phyloP scores from a whole-genome alignment of 306 rosid species.

The Quercus gilva region DNA sequence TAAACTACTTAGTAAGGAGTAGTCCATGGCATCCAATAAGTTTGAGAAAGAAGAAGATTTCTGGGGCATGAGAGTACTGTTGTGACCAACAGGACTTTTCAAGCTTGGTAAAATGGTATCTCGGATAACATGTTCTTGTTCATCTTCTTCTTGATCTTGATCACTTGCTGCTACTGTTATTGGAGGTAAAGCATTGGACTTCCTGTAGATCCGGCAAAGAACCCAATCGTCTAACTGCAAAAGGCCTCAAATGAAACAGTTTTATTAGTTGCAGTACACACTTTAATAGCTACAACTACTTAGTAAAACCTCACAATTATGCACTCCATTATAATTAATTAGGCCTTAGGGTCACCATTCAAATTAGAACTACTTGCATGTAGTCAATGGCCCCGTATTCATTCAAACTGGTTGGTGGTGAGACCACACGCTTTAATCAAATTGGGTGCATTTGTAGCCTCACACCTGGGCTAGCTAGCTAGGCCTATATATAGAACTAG shows the following conservation, averaged over 20 bases:
- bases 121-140: slow-evolving; percentile 25
- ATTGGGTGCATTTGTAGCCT: too few species aligned
- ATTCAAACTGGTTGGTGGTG: too few species aligned
- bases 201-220: slow-evolving; percentile 57
- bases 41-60: slow-evolving; percentile 58
- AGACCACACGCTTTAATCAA: too few species aligned
- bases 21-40: slow-evolving; percentile 56
- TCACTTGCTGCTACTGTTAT: slow-evolving; percentile 11
- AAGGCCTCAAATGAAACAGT: not conserved
- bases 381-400: too few species aligned
- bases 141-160: slow-evolving; percentile 26
- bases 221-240: slow-evolving; percentile 64
- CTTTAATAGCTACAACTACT: not conserved
- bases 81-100: not conserved
- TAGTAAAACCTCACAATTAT: too few species aligned
- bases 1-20: slow-evolving; percentile 43
- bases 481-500: too few species aligned
- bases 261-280: not conserved
- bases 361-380: too few species aligned
- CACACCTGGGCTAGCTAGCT: too few species aligned
- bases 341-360: not conserved
- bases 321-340: not conserved
- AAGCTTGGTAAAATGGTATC: slow-evolving; percentile 26
- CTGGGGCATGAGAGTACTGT: slow-evolving; percentile 37
- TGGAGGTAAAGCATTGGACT: slow-evolving; percentile 34